Evolutionary conservation across 768 basidiomycete species (phyloP).

Genomic region (Boletales sp.): DNA sequence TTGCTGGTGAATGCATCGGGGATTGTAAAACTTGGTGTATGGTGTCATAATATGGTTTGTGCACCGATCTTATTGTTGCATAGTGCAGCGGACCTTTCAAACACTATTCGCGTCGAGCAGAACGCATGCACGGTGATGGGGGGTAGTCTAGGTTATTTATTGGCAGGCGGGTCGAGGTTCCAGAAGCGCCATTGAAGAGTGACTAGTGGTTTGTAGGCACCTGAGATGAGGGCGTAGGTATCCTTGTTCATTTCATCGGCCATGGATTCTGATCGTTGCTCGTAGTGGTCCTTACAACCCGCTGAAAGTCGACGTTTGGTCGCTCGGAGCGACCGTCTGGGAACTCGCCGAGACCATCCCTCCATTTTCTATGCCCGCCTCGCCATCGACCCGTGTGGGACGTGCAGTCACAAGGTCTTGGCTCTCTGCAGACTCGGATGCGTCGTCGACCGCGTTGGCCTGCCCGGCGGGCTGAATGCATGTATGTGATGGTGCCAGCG

Average conservation of each 20-base stretch:
- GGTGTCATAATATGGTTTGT: not conserved
- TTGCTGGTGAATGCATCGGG: conserved; percentile 66
- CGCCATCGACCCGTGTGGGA: conserved; percentile 18
- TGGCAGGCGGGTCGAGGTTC: conserved; percentile 59
- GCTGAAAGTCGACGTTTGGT: conserved; percentile 77
- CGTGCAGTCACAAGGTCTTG: no score
- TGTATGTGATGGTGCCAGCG: no score
- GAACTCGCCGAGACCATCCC: conserved; percentile 74
- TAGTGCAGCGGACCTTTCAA: conserved; percentile 72
- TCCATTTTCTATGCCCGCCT: conserved; percentile 53
- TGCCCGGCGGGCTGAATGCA: no score
- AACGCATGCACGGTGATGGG: conserved; percentile 52
- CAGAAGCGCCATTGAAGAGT: not conserved
- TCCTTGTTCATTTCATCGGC: no score
- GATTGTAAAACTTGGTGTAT: conserved; percentile 70
- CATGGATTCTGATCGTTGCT: conserved; percentile 8
- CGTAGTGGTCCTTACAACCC: conserved; percentile 65
- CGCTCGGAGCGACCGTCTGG: conserved; percentile 80
- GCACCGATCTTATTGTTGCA: no score
- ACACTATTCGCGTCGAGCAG: conserved; percentile 57
- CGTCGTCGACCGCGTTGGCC: no score
- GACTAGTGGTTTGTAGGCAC: conserved; percentile 41
- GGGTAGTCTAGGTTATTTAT: conserved; percentile 65
- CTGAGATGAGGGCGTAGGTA: conserved; percentile 69
- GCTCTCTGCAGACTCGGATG: no score